These are phyloP conservation scores for Chaetomiaceae sp. DNA, from an alignment of 2,329 filamentous ascomycete species.

Conservation along the genomic window DNA sequence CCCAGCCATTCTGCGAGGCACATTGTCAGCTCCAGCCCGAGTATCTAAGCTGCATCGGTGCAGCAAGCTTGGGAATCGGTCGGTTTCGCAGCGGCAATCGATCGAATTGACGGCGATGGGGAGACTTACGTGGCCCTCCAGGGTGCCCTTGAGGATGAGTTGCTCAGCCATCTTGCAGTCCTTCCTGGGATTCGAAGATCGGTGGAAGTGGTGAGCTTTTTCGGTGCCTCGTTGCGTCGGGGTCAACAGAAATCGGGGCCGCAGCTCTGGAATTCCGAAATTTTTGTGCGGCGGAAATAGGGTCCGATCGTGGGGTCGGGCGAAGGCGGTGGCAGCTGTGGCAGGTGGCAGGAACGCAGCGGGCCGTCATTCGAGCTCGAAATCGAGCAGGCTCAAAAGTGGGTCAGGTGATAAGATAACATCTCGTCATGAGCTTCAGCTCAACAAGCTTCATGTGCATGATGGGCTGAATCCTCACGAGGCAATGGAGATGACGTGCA, in stretches of 20 bases:
- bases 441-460: too few species aligned
- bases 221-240: constrained; percentile 27
- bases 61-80: constrained; percentile 2
- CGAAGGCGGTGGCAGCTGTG: constrained; percentile 9
- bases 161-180: constrained; percentile 73
- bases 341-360: constrained; percentile 14
- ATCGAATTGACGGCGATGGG: constrained; percentile 22
- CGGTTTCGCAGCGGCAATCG: constrained; percentile 22
- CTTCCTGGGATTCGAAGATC: constrained; percentile 39
- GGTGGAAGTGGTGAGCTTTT: constrained; percentile 35
- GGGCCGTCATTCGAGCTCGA: neutral
- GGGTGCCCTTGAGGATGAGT: constrained; percentile 92
- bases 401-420: neutral
- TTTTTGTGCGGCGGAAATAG: constrained; percentile 53
- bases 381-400: neutral
- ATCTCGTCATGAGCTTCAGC: too few species aligned
- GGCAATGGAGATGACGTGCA: too few species aligned
- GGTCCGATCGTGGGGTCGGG: constrained; percentile 37
- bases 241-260: constrained; percentile 30
- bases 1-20: constrained; percentile 76
- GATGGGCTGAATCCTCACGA: too few species aligned
- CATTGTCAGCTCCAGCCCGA: constrained; percentile 26
- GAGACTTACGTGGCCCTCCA: constrained; percentile 84
- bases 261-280: constrained; percentile 37
- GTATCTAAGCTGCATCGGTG: neutral